Base-by-base conservation (phyloP, 192 early-diverging fungal species). In the Phlyctochytrium arcticum region DNA sequence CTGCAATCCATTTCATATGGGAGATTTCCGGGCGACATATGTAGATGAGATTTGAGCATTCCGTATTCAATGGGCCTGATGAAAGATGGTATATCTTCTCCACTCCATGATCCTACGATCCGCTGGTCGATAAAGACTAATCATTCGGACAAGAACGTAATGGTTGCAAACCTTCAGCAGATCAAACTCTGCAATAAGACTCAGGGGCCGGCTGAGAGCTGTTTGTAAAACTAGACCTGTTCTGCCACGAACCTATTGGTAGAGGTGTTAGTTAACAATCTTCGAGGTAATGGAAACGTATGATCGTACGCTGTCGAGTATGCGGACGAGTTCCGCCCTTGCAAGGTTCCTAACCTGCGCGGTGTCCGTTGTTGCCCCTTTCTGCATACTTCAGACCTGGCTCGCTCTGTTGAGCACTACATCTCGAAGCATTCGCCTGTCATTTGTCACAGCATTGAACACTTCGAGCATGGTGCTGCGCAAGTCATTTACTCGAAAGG, bases 161-260 rank as follows among this genome's bases (percentile, higher is more conserved):
- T n/a, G n/a, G n/a, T 24, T 34, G 30, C 69, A 32, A 31, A 84
- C 89, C 77, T 92, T 92, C 15, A 98, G 72, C 24, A 94, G 73
- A 21, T 80, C 81, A 76, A 96, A 93, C 62, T 96, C 95, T 21
- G 91, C 90, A 23, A 97, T 80, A 26, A 88, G 72, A 77, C 90
- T 90, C 55, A 97, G 76, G 50, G 94, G 88, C 32, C 89, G 90
- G 47, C 86, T 89, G 32, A 95, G 73, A 47, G 87, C 78, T 32
- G 84, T 83, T 73, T 98, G 93, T n/a, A 98, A 77, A 15, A 98
- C 90, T 19, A 98, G 71, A 19, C 86, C 89, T 71, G 96, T 98
- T 59, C 87, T 85, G 31, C 94, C 95, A 61, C 90, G 86, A 31
- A 96, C 88, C 91, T 90, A n/a, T n/a, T n/a, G n/a, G n/a, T n/a